Base-by-base conservation (phyloP, 2,329 filamentous ascomycete genomes). In the Penicillium olsonii region DNA sequence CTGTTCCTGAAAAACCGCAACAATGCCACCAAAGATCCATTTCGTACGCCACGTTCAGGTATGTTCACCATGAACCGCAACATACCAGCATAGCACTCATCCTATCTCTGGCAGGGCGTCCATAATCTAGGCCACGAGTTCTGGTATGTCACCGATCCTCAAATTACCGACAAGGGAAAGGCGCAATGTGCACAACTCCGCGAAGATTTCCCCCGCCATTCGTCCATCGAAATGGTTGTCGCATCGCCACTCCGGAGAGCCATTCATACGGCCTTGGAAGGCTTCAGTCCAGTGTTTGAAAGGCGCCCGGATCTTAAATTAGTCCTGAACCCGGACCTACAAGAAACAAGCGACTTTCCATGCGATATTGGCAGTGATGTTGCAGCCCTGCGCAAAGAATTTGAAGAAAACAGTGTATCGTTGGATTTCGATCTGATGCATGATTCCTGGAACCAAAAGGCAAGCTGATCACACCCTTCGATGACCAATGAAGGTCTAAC, bases 211-310 rank as follows among this genome's bases (percentile, higher is more conserved):
- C 79, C 84, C 2, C 68, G 81, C 66, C 83, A 85, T 62, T 70
- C 74, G 55, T 70, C 75, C 29, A 73, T 91, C 61, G 84, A 84
- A 3, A 78, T 85, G 60, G 77, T 92, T 14, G 78, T 90, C 19
- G 82, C 88, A 35, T 92, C 87, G 2, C 89, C 89, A 8, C 78
- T 94, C 58, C 83, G 84, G 40, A 82, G 90, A 52, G 91, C 90
- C 1, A 76, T 94, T 24, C 82, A 87, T 69, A 94, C 90, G 1
- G 84, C 85, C 34, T 75, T 88, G 31, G 70, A 82, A 34, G 78
- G 81, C 20, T 92, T 94, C 67, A 77, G 76, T 6, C 71, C 79
- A 1, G 75, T 70, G 0, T 73, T 80, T 37, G 61, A 73, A 14
- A 53, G 52, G 6, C 63, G 67, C 27, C 62, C 56, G 20, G 68